Evolutionary conservation across 345 rosid species (phyloP), one percentile per base, ranked within the genome.

Genomic region (Bretschneidera sinensis): DNA sequence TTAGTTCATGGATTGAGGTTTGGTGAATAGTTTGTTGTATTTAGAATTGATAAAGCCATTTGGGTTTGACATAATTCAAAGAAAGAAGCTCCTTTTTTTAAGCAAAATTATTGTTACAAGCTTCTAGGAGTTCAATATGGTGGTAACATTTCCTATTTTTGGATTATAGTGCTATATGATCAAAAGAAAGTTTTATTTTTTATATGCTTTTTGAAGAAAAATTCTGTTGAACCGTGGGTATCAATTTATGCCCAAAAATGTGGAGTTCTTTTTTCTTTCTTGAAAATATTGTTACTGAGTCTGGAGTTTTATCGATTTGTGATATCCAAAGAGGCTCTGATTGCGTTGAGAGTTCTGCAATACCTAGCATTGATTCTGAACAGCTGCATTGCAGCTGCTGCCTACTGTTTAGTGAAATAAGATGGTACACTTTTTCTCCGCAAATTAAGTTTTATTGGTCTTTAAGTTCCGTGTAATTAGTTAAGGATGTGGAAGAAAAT

Each of bases 331-430:
- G 33, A 39, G 45, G 24, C 16, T 63, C 39, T 63, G 19, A 19
- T 57, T 50, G 24, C 25, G 2, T 21, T 51, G 54, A 15, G 5
- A 17, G 17, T 21, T 51, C 54, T 51, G 54, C 52, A 1, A 19
- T 11, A 51, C 6, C 45, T 21, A 52, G n/a, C 20, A 7, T 34
- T 17, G 35, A 24, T 22, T 62, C 48, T 18, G 21, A 54, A 14
- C 45, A 7, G 53, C 16, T 49, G 53, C 67, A 55, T 55, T 48
- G 47, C 55, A 21, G 48, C 21, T 64, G 28, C 20, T n/a, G 1
- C 48, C 22, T 10, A 55, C 11, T 63, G 53, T 34, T 55, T 16
- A 47, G 68, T 64, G 60, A 47, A 55, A 54, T 2, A 49, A 28
- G 15, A 21, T 15, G 2, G 4, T 51, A 14, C 28, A 0, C 28